Evolutionary conservation across 2,329 filamentous ascomycete genomes (phyloP).

Genomic region (Nemania sp.): DNA sequence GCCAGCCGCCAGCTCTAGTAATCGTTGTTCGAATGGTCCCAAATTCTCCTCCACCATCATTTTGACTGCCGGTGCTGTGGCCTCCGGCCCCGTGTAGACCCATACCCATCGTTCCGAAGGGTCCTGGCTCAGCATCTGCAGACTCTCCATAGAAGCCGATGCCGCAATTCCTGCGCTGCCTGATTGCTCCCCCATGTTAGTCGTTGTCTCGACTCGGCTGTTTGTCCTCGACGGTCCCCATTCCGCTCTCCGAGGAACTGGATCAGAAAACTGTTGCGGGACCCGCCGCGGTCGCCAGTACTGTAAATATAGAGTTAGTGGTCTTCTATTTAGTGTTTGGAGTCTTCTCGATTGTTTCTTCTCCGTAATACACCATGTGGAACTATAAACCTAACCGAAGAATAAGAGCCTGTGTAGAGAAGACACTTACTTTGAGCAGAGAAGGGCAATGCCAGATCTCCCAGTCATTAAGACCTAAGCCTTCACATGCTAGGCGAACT

Average conservation of each 20-base stretch:
- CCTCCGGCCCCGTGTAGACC: slow-evolving; percentile 54
- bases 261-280: slow-evolving; percentile 39
- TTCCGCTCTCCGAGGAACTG: slow-evolving; percentile 36
- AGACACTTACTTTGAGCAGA: slow-evolving; percentile 36
- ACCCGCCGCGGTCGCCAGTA: slow-evolving; percentile 50
- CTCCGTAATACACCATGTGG: too few species aligned
- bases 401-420: not conserved
- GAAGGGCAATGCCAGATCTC: slow-evolving; percentile 52
- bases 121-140: slow-evolving; percentile 13
- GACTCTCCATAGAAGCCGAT: not conserved
- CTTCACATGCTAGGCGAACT: slow-evolving; percentile 54
- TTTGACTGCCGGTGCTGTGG: slow-evolving; percentile 44
- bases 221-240: slow-evolving; percentile 24
- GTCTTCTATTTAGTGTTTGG: not conserved
- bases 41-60: slow-evolving; percentile 57
- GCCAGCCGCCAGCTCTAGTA: slow-evolving; percentile 51
- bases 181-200: not conserved
- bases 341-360: too few species aligned
- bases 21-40: slow-evolving; percentile 55
- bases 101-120: slow-evolving; percentile 53
- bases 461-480: slow-evolving; percentile 54
- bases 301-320: not conserved
- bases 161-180: not conserved
- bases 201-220: slow-evolving; percentile 28
- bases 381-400: not conserved